Evolutionary conservation across 192 early-diverging fungal genomes (phyloP), one percentile per base, ranked within the genome.

Genomic region (Coemansia sp.): DNA sequence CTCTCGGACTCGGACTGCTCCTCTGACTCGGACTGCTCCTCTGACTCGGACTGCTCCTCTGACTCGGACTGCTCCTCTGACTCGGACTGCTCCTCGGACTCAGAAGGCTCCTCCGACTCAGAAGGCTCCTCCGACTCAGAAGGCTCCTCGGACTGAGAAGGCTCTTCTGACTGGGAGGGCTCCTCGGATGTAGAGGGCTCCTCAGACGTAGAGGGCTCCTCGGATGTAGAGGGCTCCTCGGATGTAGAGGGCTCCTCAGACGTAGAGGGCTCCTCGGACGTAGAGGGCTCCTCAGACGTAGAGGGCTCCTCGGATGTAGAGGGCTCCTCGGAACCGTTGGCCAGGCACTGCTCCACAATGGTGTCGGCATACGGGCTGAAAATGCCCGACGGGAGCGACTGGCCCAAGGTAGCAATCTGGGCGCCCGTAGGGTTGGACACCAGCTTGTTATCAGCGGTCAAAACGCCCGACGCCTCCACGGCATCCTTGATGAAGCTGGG

Each of bases 361-460:
- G 30, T 43, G 27, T 75, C 65, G 2, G 58, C 72, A 35, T 58
- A 62, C 6, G 72, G 72, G 42, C 51, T 53, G 28, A 76, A 76
- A 44, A 69, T 27, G 16, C 67, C 73, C 6, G 54, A 40, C 16
- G 67, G 67, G 50, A 65, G 32, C 5, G n/a, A 22, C 14, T n/a
- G 47, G 9, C 54, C 67, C 29, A 66, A 48, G 4, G 19, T 27
- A 18, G 44, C 22, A 10, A 76, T 52, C 38, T 64, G 56, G 22
- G 18, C 54, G 23, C 28, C 28, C 4, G 62, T 69, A 0, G 73
- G 66, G 51, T 60, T 69, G 0, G 48, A 5, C 31, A 61, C 16
- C 24, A 76, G 54, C 22, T 57, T 29, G 46, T 62, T 33, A 51
- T 76, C 60, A 29, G 47, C 43, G 46, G 53, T 60, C 14, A 76